Conservation (phyloP, 495 filamentous ascomycete genomes). For the Penicillium coffeae region DNA sequence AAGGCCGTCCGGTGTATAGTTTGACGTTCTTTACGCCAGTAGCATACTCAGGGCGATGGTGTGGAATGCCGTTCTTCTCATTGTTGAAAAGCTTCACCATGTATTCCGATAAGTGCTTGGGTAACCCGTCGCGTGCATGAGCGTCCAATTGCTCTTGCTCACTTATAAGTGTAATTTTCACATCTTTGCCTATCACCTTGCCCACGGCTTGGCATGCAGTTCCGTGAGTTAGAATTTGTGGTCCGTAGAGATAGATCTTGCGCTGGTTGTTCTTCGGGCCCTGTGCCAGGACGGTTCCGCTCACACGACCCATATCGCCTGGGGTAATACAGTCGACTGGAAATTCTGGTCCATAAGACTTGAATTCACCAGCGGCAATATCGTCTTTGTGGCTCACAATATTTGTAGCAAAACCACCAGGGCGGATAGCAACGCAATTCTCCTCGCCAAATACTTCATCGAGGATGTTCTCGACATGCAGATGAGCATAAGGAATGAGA, state of each 20-base stretch:
- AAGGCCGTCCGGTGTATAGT: conserved; percentile 17
- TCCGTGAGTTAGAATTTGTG: conserved; percentile 10
- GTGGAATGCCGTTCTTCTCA: neutral
- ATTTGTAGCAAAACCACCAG: conserved; percentile 1
- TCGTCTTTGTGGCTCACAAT: neutral
- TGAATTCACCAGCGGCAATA: conserved; percentile 7
- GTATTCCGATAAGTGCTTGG: conserved; percentile 17
- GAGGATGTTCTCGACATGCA: conserved; percentile 5
- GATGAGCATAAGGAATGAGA: conserved; percentile 4
- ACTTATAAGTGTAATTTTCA: conserved; percentile 15
- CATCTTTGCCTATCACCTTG: conserved; percentile 19
- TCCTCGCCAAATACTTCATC: conserved; percentile 8
- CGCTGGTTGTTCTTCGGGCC: conserved; percentile 4
- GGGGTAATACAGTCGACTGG: conserved; percentile 14
- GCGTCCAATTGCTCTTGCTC: conserved; percentile 13
- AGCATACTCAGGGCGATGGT: conserved; percentile 3
- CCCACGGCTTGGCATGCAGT: conserved; percentile 14
- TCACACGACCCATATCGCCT: conserved; percentile 12
- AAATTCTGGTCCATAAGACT: neutral
- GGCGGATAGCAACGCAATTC: neutral
- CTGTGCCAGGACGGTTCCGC: conserved; percentile 7
- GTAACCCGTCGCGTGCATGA: conserved; percentile 5
- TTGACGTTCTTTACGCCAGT: conserved; percentile 22
- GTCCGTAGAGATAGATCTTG: conserved; percentile 22
- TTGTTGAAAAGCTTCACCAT: conserved; percentile 7